These are phyloP conservation scores for Ascochyta fabae DNA, from an alignment of 2,329 filamentous ascomycete species.

Conservation along the genomic window DNA sequence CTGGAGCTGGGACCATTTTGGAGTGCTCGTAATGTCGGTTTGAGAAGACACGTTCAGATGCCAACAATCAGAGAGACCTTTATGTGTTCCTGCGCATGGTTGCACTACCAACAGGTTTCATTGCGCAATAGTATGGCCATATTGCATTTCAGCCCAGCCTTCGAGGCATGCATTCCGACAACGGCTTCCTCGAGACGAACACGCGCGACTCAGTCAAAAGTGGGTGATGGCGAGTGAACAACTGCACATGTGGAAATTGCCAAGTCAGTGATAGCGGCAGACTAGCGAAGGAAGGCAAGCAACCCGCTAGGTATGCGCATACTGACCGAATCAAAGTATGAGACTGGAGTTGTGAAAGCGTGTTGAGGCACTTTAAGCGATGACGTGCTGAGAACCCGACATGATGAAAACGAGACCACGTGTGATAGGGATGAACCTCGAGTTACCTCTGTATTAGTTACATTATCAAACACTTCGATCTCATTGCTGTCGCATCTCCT, in stretches of 20 bases:
- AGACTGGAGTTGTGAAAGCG: background rate
- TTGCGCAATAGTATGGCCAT: background rate
- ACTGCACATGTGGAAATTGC: background rate
- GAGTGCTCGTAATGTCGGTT: background rate
- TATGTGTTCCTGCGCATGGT: background rate
- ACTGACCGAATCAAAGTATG: no score
- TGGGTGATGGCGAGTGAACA: background rate
- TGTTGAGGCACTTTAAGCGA: slow-evolving; percentile 1
- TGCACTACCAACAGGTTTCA: background rate
- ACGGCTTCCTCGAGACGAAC: background rate
- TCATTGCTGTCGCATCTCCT: no score
- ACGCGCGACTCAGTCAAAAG: background rate
- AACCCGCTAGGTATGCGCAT: background rate
- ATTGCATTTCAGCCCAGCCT: background rate
- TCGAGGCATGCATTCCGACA: background rate
- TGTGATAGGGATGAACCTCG: background rate
- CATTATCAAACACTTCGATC: no score
- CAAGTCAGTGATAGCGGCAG: background rate
- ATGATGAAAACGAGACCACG: background rate
- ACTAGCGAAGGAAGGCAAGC: background rate
- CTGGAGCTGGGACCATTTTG: slow-evolving; percentile 1
- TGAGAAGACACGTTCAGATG: background rate
- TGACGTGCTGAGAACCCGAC: slow-evolving; percentile 2
- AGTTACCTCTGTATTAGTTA: background rate
- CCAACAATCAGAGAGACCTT: background rate